Evolutionary conservation across 2,329 filamentous ascomycete genomes (phyloP), one percentile per base, ranked within the genome.

Genomic region (Fusarium albosuccineum): DNA sequence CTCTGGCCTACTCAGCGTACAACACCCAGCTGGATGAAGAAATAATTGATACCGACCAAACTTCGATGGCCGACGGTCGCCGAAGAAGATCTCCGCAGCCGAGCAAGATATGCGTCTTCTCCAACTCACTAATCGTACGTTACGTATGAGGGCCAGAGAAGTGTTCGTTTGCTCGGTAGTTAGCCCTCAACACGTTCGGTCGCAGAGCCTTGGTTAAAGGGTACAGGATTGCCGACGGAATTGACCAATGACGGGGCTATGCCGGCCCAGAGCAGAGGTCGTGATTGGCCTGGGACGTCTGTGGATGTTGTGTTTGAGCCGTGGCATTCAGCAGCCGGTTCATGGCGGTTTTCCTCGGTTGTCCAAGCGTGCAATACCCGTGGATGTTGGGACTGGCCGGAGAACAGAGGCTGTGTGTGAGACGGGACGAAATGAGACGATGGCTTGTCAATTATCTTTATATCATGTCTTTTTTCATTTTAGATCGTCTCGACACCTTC

Each of bases 311-410:
- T 16, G 17, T 45, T 60, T 60, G 45, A 57, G 64, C 64, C 64
- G 64, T 67, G 64, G 64, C 48, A 61, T 66, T 50, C 1, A 16
- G 22, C 27, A 16, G 45, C 68, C 70, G 74, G 70, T 68, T 70
- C 64, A 40, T 58, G 52, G 65, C 76, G 76, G 76, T 72, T 78
- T 75, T 70, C 70, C 72, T 78, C 76, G 76, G 76, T 75, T 78
- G 74, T 75, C 44, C 22, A 39, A 11, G 36, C 9, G 8, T 30
- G 37, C 44, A 44, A 57, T 57, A 64, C 53, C 60, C 48, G 61
- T 56, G 52, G 46, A 44, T 36, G 16, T 17, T 36, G 13, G 13
- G 45, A 33, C 27, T 33, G 41, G 33, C 22, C 50, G 16, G 36
- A 17, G 16, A 17, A 14, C 8, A 17, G 11, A 27, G 33, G 14